A percentile compares a stretch with the other conserved stretches of the same genome.
phyloP scores from a whole-genome alignment of 148 eudicot species.

The Heliamphora exappendiculata region DNA sequence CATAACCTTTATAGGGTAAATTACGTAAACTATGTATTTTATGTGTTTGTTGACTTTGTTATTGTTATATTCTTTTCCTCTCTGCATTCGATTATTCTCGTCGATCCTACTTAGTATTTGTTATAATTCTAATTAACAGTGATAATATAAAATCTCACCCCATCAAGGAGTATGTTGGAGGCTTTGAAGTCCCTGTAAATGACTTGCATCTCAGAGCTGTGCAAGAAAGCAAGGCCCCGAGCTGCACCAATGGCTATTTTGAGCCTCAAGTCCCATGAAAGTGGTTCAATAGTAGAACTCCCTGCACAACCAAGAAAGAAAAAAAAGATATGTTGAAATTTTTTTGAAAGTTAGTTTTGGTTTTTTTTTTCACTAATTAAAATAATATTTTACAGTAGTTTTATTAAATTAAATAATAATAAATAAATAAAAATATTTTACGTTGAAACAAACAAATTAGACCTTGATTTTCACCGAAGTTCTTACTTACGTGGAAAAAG shows the following conservation, averaged over 20 bases:
- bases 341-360: too few relatives aligned
- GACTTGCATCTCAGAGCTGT: slow-evolving; percentile 37
- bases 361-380: not conserved
- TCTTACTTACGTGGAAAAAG: slow-evolving; percentile 49
- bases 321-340: not conserved
- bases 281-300: slow-evolving; percentile 29
- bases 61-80: too few relatives aligned
- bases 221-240: slow-evolving; percentile 54
- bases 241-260: slow-evolving; percentile 56
- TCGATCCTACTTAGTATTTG: too few relatives aligned
- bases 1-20: too few relatives aligned
- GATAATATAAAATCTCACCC: slow-evolving; percentile 19
- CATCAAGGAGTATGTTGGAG: slow-evolving; percentile 63
- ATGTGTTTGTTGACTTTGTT: too few relatives aligned
- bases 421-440: too few relatives aligned
- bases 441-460: too few relatives aligned
- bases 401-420: too few relatives aligned
- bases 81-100: too few relatives aligned
- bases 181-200: slow-evolving; percentile 62
- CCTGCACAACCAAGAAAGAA: slow-evolving; percentile 24
- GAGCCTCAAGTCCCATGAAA: slow-evolving; percentile 48
- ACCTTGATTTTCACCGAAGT: not conserved
- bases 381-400: too few relatives aligned
- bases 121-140: not conserved
- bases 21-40: too few relatives aligned